phyloP scores from a whole-genome alignment of 108 stramenopile genomes.

The Fistulifera solaris region DNA sequence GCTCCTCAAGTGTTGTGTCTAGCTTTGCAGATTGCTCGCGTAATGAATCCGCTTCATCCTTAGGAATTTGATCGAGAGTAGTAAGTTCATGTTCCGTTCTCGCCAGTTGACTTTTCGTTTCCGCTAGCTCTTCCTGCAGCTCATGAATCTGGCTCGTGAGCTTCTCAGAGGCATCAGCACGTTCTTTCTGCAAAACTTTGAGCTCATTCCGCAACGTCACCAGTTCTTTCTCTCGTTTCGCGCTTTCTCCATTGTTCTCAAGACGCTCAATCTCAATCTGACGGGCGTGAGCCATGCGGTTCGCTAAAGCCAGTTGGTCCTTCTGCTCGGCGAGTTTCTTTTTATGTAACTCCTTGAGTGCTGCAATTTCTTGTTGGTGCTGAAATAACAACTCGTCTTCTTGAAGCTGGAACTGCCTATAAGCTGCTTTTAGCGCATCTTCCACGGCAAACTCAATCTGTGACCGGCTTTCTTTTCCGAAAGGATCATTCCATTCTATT shows the following conservation, averaged over 20 bases:
- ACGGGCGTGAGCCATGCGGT: slow-evolving; percentile 2
- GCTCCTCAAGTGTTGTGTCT: slow-evolving; percentile 2
- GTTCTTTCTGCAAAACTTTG: slow-evolving; percentile 4
- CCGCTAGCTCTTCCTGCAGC: slow-evolving; percentile 8
- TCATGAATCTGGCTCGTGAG: slow-evolving; percentile 11
- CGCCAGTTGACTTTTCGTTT: slow-evolving; percentile 1
- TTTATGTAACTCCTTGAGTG: slow-evolving; percentile 13
- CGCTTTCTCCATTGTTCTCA: slow-evolving; percentile 9
- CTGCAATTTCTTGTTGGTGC: slow-evolving; percentile 13
- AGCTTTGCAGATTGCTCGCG: slow-evolving; percentile 6
- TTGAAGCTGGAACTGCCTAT: not conserved
- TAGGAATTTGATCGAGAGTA: slow-evolving; percentile 3
- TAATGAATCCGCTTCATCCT: slow-evolving; percentile 3
- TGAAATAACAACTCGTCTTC: slow-evolving; percentile 19
- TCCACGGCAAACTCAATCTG: slow-evolving; percentile 6
- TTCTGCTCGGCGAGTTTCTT: slow-evolving; percentile 14
- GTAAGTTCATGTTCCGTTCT: not conserved
- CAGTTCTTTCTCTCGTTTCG: not conserved
- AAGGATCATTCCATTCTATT: slow-evolving; percentile 5
- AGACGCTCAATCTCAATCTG: slow-evolving; percentile 8
- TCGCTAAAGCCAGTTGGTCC: slow-evolving; percentile 7
- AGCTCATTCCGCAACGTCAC: not conserved
- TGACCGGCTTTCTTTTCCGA: slow-evolving; percentile 13
- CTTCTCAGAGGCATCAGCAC: slow-evolving; percentile 3
- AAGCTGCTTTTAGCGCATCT: not conserved